Evolutionary conservation across 345 rosid species (phyloP).

Genomic region (Arabidopsis suecica): DNA sequence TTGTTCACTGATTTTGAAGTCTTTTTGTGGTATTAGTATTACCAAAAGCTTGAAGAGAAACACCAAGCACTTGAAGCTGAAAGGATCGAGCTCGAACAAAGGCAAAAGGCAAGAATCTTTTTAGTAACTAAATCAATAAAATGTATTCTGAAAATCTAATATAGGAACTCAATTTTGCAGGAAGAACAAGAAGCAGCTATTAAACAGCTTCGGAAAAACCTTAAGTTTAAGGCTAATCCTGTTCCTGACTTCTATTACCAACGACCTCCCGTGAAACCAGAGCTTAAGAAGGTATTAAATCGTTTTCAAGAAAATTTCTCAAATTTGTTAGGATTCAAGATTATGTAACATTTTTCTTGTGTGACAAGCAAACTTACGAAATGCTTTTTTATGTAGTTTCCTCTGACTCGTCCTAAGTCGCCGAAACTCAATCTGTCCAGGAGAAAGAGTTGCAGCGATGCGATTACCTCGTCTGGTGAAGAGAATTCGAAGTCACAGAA

Average conservation of each 20-base stretch:
- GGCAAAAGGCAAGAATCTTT: constrained; percentile 43
- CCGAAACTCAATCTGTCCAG: constrained; percentile 57
- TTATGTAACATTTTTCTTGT: constrained; percentile 12
- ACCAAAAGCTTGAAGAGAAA: constrained; percentile 83
- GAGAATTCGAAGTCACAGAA: constrained; percentile 57
- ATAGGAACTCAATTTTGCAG: constrained; percentile 41
- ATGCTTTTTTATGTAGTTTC: constrained; percentile 52
- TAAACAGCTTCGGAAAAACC: constrained; percentile 77
- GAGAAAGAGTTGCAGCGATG: constrained; percentile 85
- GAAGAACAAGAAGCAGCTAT: constrained; percentile 96
- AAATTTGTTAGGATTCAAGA: not conserved
- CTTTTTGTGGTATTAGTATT: constrained; percentile 57
- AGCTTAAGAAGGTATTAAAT: constrained; percentile 74
- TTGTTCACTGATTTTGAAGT: not conserved
- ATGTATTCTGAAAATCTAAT: not conserved
- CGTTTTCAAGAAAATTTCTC: not conserved
- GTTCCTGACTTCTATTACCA: constrained; percentile 90
- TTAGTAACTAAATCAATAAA: not conserved
- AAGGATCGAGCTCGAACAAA: constrained; percentile 69
- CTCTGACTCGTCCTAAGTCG: constrained; percentile 79
- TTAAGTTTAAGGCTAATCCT: constrained; percentile 84
- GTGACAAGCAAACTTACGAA: constrained; percentile 23
- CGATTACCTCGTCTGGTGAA: constrained; percentile 46
- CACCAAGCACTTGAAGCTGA: constrained; percentile 85
- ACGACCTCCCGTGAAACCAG: constrained; percentile 76